These are phyloP conservation scores for Pyrus pyrifolia DNA, from an alignment of 306 rosid genomes.

Conservation along the genomic window DNA sequence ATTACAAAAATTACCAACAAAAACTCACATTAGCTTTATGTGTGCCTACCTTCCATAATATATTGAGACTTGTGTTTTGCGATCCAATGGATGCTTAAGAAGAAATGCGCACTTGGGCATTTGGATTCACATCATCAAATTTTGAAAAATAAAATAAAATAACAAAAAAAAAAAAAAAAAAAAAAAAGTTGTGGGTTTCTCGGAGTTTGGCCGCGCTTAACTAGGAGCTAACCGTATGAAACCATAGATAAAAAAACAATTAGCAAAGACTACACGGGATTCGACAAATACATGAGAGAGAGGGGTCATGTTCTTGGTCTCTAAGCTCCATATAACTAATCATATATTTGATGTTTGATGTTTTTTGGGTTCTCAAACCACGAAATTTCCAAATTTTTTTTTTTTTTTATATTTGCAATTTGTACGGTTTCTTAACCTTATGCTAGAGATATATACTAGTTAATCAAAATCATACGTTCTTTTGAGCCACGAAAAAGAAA, in stretches of 20 bases:
- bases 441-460: conserved; percentile 11
- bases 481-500: conserved; percentile 47
- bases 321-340: conserved; percentile 6
- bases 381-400: conserved; percentile 4
- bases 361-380: conserved; percentile 23
- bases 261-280: conserved; percentile 32
- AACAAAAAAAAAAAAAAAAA: not conserved
- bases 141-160: not conserved
- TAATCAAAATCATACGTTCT: conserved; percentile 38
- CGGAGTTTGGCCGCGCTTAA: conserved; percentile 5
- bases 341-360: not conserved
- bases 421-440: conserved; percentile 2
- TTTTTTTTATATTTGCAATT: conserved; percentile 3
- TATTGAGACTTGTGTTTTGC: conserved; percentile 8
- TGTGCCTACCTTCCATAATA: not conserved
- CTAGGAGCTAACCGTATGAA: conserved; percentile 13
- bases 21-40: not conserved
- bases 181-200: not conserved
- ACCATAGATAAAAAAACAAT: conserved; percentile 23
- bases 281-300: conserved; percentile 30
- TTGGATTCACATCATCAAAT: conserved; percentile 10
- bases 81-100: conserved; percentile 15
- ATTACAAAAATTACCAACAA: not conserved
- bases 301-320: not conserved
- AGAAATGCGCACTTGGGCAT: not conserved